Conservation (phyloP, 805 yeast species). For the Cyberlindnera nakhonratchasimensis region DNA sequence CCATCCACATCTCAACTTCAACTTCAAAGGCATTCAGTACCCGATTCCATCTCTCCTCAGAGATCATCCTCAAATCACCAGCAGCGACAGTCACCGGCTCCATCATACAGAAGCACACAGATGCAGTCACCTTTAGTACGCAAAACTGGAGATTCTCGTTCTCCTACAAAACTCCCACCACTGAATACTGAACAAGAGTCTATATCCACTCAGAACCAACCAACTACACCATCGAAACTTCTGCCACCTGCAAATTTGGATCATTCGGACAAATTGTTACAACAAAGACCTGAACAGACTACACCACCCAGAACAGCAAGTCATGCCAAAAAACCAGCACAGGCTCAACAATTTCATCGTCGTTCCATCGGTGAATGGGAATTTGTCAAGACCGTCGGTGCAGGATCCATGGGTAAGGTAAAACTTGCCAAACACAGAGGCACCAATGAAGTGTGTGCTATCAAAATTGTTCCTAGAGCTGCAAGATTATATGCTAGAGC, state of each 20-base stretch:
- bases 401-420: constrained; percentile 99
- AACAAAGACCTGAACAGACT: constrained; percentile 5
- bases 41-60: constrained; percentile 18
- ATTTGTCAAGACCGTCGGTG: constrained; percentile 90
- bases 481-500: constrained; percentile 71
- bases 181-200: constrained; percentile 8
- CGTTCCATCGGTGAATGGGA: constrained; percentile 96
- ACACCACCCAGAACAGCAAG: constrained; percentile 14
- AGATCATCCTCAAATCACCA: constrained; percentile 6
- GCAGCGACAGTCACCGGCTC: constrained; percentile 3
- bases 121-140: constrained; percentile 7
- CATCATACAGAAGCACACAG: constrained; percentile 4
- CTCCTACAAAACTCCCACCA: constrained; percentile 16
- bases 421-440: constrained; percentile 84
- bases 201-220: not conserved
- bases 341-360: constrained; percentile 55
- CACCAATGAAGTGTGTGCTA: constrained; percentile 83
- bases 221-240: constrained; percentile 9
- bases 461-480: constrained; percentile 90
- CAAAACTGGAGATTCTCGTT: constrained; percentile 4
- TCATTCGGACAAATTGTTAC: constrained; percentile 12
- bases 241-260: constrained; percentile 22
- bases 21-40: not conserved
- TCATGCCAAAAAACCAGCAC: constrained; percentile 24
- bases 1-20: constrained; percentile 3